Evolutionary conservation across 495 filamentous ascomycete species (phyloP).

Genomic region (Penicillium pancosmium): DNA sequence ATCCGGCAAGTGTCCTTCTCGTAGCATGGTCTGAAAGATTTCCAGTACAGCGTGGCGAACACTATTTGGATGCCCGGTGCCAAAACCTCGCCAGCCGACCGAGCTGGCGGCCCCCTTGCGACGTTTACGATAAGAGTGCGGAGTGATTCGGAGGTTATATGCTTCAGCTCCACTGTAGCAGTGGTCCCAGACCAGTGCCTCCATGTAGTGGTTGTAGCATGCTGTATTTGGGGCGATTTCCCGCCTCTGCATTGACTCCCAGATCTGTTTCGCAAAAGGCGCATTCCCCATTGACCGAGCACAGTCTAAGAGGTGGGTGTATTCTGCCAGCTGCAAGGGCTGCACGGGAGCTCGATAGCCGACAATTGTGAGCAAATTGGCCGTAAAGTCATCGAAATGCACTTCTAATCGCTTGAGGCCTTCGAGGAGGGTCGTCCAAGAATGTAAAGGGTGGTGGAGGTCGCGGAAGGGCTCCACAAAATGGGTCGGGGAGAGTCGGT

Average conservation of each 20-base stretch:
- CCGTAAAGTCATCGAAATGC: conserved; percentile 44
- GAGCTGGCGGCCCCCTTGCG: conserved; percentile 16
- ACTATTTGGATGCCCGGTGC: conserved; percentile 31
- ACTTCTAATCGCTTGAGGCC: conserved; percentile 28
- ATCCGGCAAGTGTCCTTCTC: conserved; percentile 46
- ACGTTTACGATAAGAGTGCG: conserved; percentile 35
- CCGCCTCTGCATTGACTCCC: conserved; percentile 49
- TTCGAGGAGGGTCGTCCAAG: conserved; percentile 34
- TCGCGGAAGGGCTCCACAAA: conserved; percentile 52
- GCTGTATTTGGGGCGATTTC: conserved; percentile 46
- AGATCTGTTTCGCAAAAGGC: conserved; percentile 49
- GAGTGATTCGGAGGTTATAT: conserved; percentile 46
- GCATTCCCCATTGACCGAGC: conserved; percentile 52
- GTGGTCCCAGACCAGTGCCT: conserved; percentile 47
- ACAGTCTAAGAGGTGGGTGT: conserved; percentile 58
- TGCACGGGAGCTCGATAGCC: conserved; percentile 31
- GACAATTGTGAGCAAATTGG: conserved; percentile 40
- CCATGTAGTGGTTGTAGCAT: conserved; percentile 63
- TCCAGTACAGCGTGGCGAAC: conserved; percentile 37
- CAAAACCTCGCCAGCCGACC: conserved; percentile 35
- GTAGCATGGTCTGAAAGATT: conserved; percentile 55
- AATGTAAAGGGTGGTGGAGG: conserved; percentile 50
- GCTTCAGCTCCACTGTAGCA: conserved; percentile 37
- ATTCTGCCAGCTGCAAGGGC: conserved; percentile 49
- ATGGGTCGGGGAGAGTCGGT: conserved; percentile 43